These are phyloP conservation scores for Botrytis hyacinthi DNA, from an alignment of 2,329 filamentous ascomycete species.

Conservation along the genomic window DNA sequence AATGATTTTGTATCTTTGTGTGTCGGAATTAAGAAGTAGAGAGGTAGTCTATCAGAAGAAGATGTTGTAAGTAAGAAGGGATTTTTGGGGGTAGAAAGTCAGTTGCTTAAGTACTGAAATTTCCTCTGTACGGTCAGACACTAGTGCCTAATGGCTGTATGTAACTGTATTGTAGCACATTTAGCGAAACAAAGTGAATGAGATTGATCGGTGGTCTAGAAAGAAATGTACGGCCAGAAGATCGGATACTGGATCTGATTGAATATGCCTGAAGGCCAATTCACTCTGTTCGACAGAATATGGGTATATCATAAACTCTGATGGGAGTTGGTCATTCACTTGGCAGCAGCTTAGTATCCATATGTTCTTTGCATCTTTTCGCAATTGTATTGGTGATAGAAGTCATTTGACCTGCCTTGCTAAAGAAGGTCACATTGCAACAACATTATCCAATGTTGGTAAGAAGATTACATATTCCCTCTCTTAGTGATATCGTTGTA, in stretches of 20 bases:
- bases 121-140: neutral
- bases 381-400: too few species aligned
- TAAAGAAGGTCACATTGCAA: too few species aligned
- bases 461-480: too few species aligned
- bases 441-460: too few species aligned
- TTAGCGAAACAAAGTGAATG: neutral
- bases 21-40: neutral
- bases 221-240: neutral
- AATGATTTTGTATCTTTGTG: neutral
- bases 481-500: too few species aligned
- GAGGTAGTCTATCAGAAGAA: neutral
- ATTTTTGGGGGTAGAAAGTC: too few species aligned
- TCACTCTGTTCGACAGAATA: neutral
- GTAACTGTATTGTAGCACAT: neutral
- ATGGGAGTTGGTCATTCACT: too few species aligned
- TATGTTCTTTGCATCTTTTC: too few species aligned
- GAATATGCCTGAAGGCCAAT: neutral
- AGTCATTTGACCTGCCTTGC: too few species aligned
- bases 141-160: neutral
- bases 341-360: too few species aligned
- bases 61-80: neutral
- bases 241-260: too few species aligned
- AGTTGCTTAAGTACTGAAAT: neutral
- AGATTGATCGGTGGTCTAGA: neutral
- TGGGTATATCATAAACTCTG: neutral